A percentile compares a stretch with the other conserved stretches of the same genome.
phyloP scores from a whole-genome alignment of 176 grass and related monocot species.

The Avena atlantica region DNA sequence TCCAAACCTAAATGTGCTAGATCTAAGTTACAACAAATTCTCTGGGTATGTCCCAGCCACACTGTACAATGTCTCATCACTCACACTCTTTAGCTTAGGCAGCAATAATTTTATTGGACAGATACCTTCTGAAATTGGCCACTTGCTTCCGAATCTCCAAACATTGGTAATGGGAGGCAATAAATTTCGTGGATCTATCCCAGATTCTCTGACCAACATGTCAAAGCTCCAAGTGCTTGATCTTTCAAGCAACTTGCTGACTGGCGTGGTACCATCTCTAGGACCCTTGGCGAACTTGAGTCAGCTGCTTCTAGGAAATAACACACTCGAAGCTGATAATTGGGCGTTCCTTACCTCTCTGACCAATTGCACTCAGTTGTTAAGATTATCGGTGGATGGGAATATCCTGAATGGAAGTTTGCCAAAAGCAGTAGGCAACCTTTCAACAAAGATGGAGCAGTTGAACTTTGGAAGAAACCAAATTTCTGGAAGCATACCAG shows the following conservation, averaged over 20 bases:
- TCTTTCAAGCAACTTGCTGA: slow-evolving; percentile 18
- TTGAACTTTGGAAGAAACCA: slow-evolving; percentile 43
- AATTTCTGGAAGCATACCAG: slow-evolving; percentile 39
- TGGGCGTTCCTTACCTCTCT: slow-evolving; percentile 40
- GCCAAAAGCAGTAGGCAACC: slow-evolving; percentile 37
- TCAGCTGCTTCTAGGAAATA: not conserved
- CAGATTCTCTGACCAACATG: slow-evolving; percentile 31
- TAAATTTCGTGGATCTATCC: not conserved
- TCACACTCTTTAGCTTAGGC: not conserved
- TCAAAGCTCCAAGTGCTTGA: slow-evolving; percentile 21
- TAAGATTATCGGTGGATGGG: not conserved
- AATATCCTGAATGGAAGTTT: slow-evolving; percentile 31
- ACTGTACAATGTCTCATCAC: slow-evolving; percentile 42
- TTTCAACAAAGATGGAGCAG: slow-evolving; percentile 28
- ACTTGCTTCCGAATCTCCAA: slow-evolving; percentile 26
- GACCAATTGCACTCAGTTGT: slow-evolving; percentile 33
- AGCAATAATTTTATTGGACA: not conserved
- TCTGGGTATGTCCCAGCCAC: slow-evolving; percentile 12
- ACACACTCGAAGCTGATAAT: not conserved
- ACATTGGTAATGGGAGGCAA: not conserved
- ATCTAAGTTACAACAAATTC: slow-evolving; percentile 5
- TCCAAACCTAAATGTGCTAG: not conserved
- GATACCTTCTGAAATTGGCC: slow-evolving; percentile 16
- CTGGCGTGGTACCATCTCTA: slow-evolving; percentile 6
- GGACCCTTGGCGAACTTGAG: slow-evolving; percentile 23